phyloP scores from a whole-genome alignment of 1,139 yeast genomes.

The Scheffersomyces cryptocercus region DNA sequence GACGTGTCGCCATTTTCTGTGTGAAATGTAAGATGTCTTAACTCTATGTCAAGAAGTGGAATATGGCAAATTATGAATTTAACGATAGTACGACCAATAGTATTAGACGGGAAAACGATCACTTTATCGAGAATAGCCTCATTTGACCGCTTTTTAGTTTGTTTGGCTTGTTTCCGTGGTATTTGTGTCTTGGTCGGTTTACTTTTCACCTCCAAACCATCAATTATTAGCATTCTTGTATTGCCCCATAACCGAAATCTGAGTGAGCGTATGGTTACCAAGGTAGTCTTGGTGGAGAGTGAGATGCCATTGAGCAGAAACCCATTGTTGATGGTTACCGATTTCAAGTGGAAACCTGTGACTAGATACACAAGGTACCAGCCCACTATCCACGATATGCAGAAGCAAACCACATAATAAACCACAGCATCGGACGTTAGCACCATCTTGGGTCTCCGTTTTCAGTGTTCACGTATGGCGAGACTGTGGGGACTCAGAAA shows the following conservation, averaged over 20 bases:
- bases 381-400: slow-evolving; percentile 20
- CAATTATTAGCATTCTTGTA: slow-evolving; percentile 31
- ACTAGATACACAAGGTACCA: slow-evolving; percentile 33
- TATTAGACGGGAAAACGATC: slow-evolving; percentile 20
- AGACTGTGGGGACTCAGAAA: too few relatives aligned
- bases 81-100: slow-evolving; percentile 10
- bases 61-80: slow-evolving; percentile 19
- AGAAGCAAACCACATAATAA: slow-evolving; percentile 6
- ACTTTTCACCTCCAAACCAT: slow-evolving; percentile 19
- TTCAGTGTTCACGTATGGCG: too few relatives aligned
- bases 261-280: slow-evolving; percentile 23
- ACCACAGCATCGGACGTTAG: background rate
- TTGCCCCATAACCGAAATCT: slow-evolving; percentile 46
- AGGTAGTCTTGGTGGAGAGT: slow-evolving; percentile 12
- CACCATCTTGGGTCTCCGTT: background rate
- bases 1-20: slow-evolving; percentile 11
- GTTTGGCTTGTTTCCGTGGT: slow-evolving; percentile 2
- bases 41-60: slow-evolving; percentile 30
- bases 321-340: slow-evolving; percentile 41
- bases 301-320: slow-evolving; percentile 36
- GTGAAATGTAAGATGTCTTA: slow-evolving; percentile 21
- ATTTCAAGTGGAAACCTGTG: slow-evolving; percentile 35
- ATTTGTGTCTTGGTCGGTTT: background rate
- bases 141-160: background rate
- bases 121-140: slow-evolving; percentile 4